These are phyloP conservation scores for Colletotrichum lindemuthianum DNA, from an alignment of 2,329 filamentous ascomycete genomes.

Conservation along the genomic window DNA sequence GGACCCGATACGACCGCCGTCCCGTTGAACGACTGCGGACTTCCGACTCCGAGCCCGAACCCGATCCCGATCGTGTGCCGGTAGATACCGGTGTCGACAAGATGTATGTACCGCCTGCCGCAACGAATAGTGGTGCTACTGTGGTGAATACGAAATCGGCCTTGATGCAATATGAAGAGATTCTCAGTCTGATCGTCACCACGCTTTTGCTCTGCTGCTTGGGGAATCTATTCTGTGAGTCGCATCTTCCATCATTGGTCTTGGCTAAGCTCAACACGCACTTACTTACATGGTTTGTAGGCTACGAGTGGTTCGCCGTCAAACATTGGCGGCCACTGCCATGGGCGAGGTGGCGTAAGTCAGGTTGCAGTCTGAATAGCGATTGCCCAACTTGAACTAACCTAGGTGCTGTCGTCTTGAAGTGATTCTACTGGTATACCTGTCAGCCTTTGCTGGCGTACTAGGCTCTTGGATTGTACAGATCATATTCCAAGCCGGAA, in stretches of 20 bases:
- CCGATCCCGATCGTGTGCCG: too few species aligned
- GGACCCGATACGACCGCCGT: too few species aligned
- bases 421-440: conserved; percentile 11
- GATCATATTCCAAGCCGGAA: background rate
- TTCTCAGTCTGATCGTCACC: background rate
- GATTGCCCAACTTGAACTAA: background rate
- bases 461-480: conserved; percentile 15
- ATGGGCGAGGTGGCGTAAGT: conserved; percentile 13
- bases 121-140: too few species aligned
- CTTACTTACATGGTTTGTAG: background rate
- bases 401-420: too few species aligned
- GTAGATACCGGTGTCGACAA: too few species aligned
- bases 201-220: background rate
- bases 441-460: conserved; percentile 3
- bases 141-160: background rate
- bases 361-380: background rate
- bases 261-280: background rate
- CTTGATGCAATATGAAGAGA: background rate
- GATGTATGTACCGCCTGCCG: too few species aligned
- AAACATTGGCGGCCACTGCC: conserved; percentile 7
- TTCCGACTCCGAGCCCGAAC: too few species aligned
- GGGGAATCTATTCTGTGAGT: background rate
- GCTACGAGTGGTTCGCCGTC: background rate
- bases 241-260: too few species aligned
- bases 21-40: too few species aligned